Base-by-base conservation (phyloP, 768 basidiomycete genomes). In the Trichaptum fuscoviolaceum region DNA sequence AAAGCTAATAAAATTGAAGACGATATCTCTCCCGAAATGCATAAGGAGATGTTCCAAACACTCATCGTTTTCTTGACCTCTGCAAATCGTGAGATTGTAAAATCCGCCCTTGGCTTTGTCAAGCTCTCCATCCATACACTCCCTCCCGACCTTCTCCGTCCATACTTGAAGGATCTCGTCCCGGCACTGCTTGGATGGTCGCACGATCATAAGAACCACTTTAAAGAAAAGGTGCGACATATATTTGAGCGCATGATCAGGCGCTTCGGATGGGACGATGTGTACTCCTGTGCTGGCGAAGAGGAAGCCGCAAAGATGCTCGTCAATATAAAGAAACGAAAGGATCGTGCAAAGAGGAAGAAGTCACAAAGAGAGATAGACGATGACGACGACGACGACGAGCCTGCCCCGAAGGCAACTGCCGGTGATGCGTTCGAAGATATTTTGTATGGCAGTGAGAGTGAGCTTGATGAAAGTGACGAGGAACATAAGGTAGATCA, bases 121-220 rank as follows among this genome's bases (percentile, higher is more conserved):
- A 99, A 99, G 75, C 90, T 99, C 57, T 87, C 89, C 8, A 88
- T 96, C 68, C 95, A 98, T 72, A 90, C 93, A 0, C 83, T 98
- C 26, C 84, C 95, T 0, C 70, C 80, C 0, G 84, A 89, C 3
- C 76, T 93, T 67, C 79, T 97, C 59, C 84, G 83, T n/a, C 91
- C 91, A 0, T 88, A 96, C 70, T 81, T 99, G 9, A 81, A 83
- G 26, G 81, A 81, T 25, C 82, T 99, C 25, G 92, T 99, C 0
- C 92, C 94, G 0, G 91, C 89, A 0, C 83, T 99, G 15, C 81
- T 99, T 35, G 83, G 82, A 60, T 96, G 97, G 95, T 93, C 94
- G 6, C 95, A 97, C 73, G 96, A 98, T 73, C 96, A 99, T 78
- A 96, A 96, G 75, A 99, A 99, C 72, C 97, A 98, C 74, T 99